These are phyloP conservation scores for Phytophthora foliorum DNA, from an alignment of 352 stramenopile genomes.

Conservation along the genomic window DNA sequence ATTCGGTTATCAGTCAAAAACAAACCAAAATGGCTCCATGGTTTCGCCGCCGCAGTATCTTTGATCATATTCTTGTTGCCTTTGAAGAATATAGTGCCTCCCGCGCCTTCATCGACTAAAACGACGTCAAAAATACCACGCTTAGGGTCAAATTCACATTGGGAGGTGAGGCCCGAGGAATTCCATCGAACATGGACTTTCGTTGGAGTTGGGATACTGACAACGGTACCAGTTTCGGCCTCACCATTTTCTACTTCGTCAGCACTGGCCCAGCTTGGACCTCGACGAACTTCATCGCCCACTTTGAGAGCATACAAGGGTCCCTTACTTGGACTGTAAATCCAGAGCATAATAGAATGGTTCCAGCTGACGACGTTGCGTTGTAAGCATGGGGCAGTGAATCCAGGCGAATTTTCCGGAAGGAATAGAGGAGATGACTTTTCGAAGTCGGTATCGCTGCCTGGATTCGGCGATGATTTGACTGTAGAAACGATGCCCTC, in stretches of 20 bases:
- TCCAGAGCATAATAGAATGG: conserved; percentile 83
- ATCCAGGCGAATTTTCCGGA: conserved; percentile 46
- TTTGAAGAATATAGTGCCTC: conserved; percentile 78
- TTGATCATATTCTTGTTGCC: conserved; percentile 71
- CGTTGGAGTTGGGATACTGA: conserved; percentile 50
- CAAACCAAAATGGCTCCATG: conserved; percentile 81
- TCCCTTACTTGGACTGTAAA: conserved; percentile 57
- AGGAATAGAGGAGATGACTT: conserved; percentile 45
- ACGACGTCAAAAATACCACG: conserved; percentile 61
- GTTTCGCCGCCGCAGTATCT: conserved; percentile 49
- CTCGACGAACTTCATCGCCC: conserved; percentile 70
- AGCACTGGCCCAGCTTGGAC: conserved; percentile 57
- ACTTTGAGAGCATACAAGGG: conserved; percentile 70
- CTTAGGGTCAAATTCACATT: conserved; percentile 69
- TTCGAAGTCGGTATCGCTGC: neutral
- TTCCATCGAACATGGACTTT: conserved; percentile 68
- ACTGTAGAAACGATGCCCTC: conserved; percentile 53
- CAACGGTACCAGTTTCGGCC: conserved; percentile 48
- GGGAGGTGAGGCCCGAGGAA: conserved; percentile 30
- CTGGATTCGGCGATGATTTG: conserved; percentile 15
- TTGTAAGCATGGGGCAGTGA: conserved; percentile 45
- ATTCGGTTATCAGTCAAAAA: conserved; percentile 74
- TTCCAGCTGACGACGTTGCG: conserved; percentile 63
- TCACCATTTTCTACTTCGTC: conserved; percentile 29
- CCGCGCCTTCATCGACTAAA: conserved; percentile 58